A percentile compares a stretch with the other conserved stretches of the same genome.
These are phyloP conservation scores for Xylaria intraflava DNA, from an alignment of 495 filamentous ascomycete species.

Conservation along the genomic window DNA sequence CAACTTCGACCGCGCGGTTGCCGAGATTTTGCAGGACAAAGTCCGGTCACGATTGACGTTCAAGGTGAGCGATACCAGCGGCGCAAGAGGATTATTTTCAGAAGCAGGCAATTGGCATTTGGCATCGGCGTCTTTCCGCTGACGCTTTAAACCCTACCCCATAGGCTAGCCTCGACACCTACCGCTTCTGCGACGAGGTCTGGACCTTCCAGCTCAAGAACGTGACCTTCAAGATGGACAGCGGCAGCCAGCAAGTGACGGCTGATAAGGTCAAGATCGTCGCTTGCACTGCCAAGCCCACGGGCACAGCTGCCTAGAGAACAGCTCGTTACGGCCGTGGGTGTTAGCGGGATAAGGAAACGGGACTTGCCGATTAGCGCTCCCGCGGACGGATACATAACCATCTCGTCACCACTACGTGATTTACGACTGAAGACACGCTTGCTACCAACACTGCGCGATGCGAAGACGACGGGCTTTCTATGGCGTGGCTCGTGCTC, in stretches of 20 bases:
- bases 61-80: slow-evolving; percentile 61
- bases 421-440: too few relatives aligned
- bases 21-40: slow-evolving; percentile 81
- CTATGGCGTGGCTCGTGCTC: too few relatives aligned
- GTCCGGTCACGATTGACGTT: slow-evolving; percentile 88
- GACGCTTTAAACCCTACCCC: neutral
- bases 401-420: too few relatives aligned
- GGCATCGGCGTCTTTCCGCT: neutral
- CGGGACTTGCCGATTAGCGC: too few relatives aligned
- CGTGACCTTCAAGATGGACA: slow-evolving; percentile 94
- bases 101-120: neutral
- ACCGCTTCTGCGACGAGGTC: slow-evolving; percentile 99
- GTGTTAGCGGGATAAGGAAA: too few relatives aligned
- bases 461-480: too few relatives aligned
- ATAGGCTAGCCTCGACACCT: slow-evolving; percentile 95
- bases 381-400: too few relatives aligned
- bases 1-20: slow-evolving; percentile 85
- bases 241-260: slow-evolving; percentile 48
- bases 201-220: slow-evolving; percentile 99
- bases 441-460: too few relatives aligned
- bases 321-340: too few relatives aligned
- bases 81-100: neutral
- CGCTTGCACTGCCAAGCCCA: slow-evolving; percentile 82
- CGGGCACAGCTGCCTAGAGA: slow-evolving; percentile 40
- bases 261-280: slow-evolving; percentile 94